These are phyloP conservation scores for Alloascoidea hylecoeti DNA, from an alignment of 805 yeast genomes.

Conservation along the genomic window DNA sequence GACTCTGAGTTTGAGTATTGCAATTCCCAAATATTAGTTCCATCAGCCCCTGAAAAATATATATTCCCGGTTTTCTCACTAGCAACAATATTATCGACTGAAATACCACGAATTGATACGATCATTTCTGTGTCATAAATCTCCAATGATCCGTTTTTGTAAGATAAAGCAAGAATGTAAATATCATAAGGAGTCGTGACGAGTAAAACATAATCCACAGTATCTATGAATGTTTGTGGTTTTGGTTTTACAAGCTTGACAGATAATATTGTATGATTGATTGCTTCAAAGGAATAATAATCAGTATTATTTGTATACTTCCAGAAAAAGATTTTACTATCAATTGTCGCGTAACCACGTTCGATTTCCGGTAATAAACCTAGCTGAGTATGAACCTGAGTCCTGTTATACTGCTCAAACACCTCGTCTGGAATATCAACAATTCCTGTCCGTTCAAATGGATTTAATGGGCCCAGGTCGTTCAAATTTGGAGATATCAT, in stretches of 20 bases:
- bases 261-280: constrained; percentile 61
- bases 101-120: constrained; percentile 67
- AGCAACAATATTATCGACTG: constrained; percentile 46
- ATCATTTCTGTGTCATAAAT: constrained; percentile 74
- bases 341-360: constrained; percentile 78
- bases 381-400: constrained; percentile 57
- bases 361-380: constrained; percentile 74
- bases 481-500: constrained; percentile 9
- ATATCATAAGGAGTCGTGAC: constrained; percentile 74
- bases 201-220: constrained; percentile 58
- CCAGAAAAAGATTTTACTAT: constrained; percentile 77
- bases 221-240: constrained; percentile 62
- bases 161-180: constrained; percentile 61
- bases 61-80: constrained; percentile 61
- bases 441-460: constrained; percentile 61
- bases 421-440: constrained; percentile 71
- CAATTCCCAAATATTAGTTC: constrained; percentile 72
- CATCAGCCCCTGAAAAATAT: constrained; percentile 75
- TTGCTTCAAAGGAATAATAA: constrained; percentile 70
- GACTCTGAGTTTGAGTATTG: constrained; percentile 71
- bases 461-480: constrained; percentile 20
- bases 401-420: constrained; percentile 53
- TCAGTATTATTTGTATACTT: constrained; percentile 51
- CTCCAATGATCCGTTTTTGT: constrained; percentile 36
- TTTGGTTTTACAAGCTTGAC: constrained; percentile 76